These are phyloP conservation scores for Arthroderma sp. DNA, from an alignment of 2,329 filamentous ascomycete genomes.

Conservation along the genomic window DNA sequence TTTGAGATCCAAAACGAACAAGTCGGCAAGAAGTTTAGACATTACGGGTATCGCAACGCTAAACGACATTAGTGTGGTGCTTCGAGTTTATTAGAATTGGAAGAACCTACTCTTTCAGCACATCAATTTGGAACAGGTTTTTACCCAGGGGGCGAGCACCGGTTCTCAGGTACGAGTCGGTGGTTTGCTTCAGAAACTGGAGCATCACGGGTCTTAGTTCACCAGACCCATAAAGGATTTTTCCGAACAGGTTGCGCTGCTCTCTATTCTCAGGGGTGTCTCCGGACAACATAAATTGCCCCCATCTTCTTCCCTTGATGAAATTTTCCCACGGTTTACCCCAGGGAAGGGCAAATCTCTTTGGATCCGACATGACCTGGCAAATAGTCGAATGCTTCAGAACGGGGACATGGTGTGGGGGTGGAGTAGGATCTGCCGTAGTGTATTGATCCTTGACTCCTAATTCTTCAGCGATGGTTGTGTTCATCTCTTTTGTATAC, in stretches of 20 bases:
- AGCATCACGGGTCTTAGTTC: conserved; percentile 7
- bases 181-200: conserved; percentile 10
- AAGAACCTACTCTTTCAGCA: conserved; percentile 15
- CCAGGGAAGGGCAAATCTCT: conserved; percentile 9
- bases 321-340: conserved; percentile 3
- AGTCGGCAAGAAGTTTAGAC: conserved; percentile 11
- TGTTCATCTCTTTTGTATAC: conserved; percentile 12
- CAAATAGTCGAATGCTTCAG: conserved; percentile 11
- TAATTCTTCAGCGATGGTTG: conserved; percentile 14
- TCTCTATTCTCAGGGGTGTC: conserved; percentile 10
- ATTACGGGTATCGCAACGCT: no score
- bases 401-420: conserved; percentile 6
- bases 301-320: no score
- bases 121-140: conserved; percentile 16
- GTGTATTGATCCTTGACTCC: no score
- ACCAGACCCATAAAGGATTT: conserved; percentile 9
- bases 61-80: no score
- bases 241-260: conserved; percentile 12
- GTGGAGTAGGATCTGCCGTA: no score
- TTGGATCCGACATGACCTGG: conserved; percentile 3
- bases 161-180: conserved; percentile 8
- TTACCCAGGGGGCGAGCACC: conserved; percentile 35
- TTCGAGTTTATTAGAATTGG: conserved; percentile 12
- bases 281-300: conserved; percentile 14
- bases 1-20: conserved; percentile 16